Percentiles rank a stretch among this genome's conserved stretches.
phyloP scores from a whole-genome alignment of 2,329 filamentous ascomycete genomes.

The Cytospora piceae region DNA sequence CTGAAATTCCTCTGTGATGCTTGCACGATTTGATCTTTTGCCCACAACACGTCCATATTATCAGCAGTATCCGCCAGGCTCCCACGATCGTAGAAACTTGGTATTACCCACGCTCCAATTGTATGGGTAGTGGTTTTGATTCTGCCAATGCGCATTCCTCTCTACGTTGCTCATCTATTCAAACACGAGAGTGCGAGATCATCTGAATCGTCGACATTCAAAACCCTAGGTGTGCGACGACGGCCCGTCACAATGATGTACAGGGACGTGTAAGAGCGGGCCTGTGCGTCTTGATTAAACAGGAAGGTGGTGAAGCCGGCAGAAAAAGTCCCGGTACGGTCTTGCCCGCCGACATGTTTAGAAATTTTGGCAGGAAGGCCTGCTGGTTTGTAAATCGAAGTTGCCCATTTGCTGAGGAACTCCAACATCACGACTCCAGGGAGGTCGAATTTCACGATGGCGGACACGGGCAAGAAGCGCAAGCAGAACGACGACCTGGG shows the following conservation, averaged over 20 bases:
- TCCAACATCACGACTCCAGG: neutral
- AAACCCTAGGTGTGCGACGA: constrained; percentile 6
- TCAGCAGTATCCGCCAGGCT: neutral
- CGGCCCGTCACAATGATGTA: constrained; percentile 16
- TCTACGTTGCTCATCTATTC: neutral
- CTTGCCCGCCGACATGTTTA: constrained; percentile 15
- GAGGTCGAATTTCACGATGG: constrained; percentile 40
- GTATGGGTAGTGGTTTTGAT: neutral
- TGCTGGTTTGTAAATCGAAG: neutral
- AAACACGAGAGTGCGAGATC: neutral
- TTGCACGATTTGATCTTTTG: neutral
- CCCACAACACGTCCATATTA: no score
- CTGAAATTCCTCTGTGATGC: constrained; percentile 1
- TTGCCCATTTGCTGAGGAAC: constrained; percentile 6
- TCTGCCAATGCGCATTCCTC: neutral
- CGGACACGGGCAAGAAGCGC: constrained; percentile 54
- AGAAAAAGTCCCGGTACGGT: constrained; percentile 23
- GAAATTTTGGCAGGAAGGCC: constrained; percentile 2
- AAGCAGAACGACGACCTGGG: constrained; percentile 52
- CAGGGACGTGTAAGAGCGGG: constrained; percentile 12
- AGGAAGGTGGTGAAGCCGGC: constrained; percentile 27
- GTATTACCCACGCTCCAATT: no score
- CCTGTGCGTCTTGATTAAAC: neutral
- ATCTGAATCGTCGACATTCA: neutral
- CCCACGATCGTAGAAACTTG: neutral